Base-by-base conservation (phyloP, 495 filamentous ascomycete species). In the Penicillium diatomitis region DNA sequence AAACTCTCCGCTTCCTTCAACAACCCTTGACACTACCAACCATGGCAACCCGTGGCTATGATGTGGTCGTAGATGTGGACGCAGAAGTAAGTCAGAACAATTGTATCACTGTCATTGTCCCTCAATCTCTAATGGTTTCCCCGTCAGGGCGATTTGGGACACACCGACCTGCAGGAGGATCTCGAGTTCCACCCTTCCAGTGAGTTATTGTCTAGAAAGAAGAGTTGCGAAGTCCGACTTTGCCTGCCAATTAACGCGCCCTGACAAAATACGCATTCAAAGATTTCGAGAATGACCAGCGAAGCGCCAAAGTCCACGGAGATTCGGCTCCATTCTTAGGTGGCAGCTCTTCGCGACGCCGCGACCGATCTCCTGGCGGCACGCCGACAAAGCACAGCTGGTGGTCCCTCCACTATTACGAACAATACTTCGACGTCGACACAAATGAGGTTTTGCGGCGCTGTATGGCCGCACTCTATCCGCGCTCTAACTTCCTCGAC, bases 101-200 rank as follows among this genome's bases (percentile, higher is more conserved):
- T 32, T 37, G 5, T 34, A 20, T 27, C 33, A 11, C 30, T 27
- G 27, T 11, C 11, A 6, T 41, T 43, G 56, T 69, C 54, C 64
- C 43, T 38, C 37, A 30, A 29, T 20, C 20, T 20, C 20, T 20
- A 20, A 20, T 20, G 20, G 20, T 20, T 20, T 20, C 20, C 20
- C 20, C 29, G 36, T 37, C 57, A 97, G 88, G 92, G 92, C 66
- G 92, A 98, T 73, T 84, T 98, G 51, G 92, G 92, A 58, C 88
- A 96, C 70, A 97, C 92, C 33, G 92, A 98, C 68, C 83, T 97
- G 8, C 87, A 96, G 75, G 90, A 95, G 63, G 94, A 97, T 72
- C 89, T 97, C 54, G 94, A 97, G 78, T 98, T 98, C 73, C 92
- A 98, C 77, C 82, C 86, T 57, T 95, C 89, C 40, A 87, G 85